Percentiles rank a stretch among this genome's conserved stretches.
Conservation (phyloP, 192 early-diverging fungal genomes). For the Entrophospora sp. region DNA sequence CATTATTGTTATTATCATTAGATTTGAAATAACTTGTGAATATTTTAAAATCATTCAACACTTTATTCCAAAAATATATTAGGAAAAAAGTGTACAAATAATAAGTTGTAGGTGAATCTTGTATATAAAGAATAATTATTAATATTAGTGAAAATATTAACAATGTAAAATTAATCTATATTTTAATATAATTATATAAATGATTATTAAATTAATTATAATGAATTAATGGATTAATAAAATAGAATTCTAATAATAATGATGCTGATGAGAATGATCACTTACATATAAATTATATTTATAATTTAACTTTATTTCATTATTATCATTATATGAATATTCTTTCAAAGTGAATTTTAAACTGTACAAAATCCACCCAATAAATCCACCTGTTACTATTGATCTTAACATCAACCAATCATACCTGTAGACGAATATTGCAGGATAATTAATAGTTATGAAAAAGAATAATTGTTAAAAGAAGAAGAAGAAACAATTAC, state of each 20-base stretch:
- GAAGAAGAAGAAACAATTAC: conserved; percentile 10
- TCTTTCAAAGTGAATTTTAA: conserved; percentile 65
- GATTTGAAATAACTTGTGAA: conserved; percentile 21
- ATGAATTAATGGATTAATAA: too few species aligned
- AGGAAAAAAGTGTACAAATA: conserved; percentile 85
- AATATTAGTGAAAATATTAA: conserved; percentile 35
- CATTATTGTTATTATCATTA: conserved; percentile 19
- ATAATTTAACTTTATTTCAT: too few species aligned
- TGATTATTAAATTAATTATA: too few species aligned
- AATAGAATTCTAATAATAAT: too few species aligned
- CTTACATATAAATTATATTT: too few species aligned
- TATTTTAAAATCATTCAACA: conserved; percentile 31
- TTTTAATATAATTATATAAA: not conserved
- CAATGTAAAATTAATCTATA: conserved; percentile 33
- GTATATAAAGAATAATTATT: conserved; percentile 54
- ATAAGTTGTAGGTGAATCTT: conserved; percentile 76
- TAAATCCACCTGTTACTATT: conserved; percentile 74
- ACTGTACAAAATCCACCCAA: conserved; percentile 86
- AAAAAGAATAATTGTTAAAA: too few species aligned
- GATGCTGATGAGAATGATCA: too few species aligned
- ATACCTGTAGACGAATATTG: conserved; percentile 44
- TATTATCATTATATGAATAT: conserved; percentile 44
- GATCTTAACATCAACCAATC: conserved; percentile 90
- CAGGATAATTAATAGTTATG: too few species aligned
- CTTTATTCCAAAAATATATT: conserved; percentile 73